These are phyloP conservation scores for Amniculicola lignicola DNA, from an alignment of 495 filamentous ascomycete genomes.

Conservation along the genomic window DNA sequence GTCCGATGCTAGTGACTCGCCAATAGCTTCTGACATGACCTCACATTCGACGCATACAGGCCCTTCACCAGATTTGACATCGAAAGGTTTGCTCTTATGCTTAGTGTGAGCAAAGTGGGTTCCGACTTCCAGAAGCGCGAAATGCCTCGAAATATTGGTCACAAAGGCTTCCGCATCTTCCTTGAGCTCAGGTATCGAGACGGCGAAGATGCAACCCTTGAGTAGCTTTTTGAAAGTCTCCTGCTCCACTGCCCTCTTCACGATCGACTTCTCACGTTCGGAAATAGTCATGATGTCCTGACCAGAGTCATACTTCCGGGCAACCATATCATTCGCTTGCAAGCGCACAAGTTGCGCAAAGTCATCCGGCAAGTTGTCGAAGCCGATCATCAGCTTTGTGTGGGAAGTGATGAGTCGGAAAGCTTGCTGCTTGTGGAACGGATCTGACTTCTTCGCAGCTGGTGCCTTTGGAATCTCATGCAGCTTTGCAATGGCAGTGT, in stretches of 20 bases:
- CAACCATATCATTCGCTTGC: slow-evolving; percentile 79
- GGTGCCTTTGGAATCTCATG: slow-evolving; percentile 68
- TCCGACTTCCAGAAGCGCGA: slow-evolving; percentile 87
- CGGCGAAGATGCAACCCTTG: slow-evolving; percentile 82
- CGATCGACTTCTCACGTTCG: slow-evolving; percentile 74
- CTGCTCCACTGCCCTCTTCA: slow-evolving; percentile 83
- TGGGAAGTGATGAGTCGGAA: slow-evolving; percentile 81
- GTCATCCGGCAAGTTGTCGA: slow-evolving; percentile 85
- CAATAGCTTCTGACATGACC: slow-evolving; percentile 82
- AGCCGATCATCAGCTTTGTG: slow-evolving; percentile 83
- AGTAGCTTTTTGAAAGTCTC: slow-evolving; percentile 76
- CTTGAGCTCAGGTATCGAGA: slow-evolving; percentile 75
- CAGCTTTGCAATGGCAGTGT: slow-evolving; percentile 81
- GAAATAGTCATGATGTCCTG: slow-evolving; percentile 64
- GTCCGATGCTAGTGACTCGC: slow-evolving; percentile 84
- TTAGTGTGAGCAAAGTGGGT: slow-evolving; percentile 71
- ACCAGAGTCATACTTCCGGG: slow-evolving; percentile 60
- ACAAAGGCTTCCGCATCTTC: slow-evolving; percentile 69
- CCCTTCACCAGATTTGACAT: slow-evolving; percentile 81
- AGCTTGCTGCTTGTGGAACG: slow-evolving; percentile 89
- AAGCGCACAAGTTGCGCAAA: slow-evolving; percentile 78
- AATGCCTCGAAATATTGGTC: slow-evolving; percentile 78
- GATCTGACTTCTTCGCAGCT: slow-evolving; percentile 68
- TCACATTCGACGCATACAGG: slow-evolving; percentile 77
- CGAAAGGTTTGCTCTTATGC: slow-evolving; percentile 69